Base-by-base conservation (phyloP, 2,329 filamentous ascomycete genomes). In the Emmonsiellopsis sp. region DNA sequence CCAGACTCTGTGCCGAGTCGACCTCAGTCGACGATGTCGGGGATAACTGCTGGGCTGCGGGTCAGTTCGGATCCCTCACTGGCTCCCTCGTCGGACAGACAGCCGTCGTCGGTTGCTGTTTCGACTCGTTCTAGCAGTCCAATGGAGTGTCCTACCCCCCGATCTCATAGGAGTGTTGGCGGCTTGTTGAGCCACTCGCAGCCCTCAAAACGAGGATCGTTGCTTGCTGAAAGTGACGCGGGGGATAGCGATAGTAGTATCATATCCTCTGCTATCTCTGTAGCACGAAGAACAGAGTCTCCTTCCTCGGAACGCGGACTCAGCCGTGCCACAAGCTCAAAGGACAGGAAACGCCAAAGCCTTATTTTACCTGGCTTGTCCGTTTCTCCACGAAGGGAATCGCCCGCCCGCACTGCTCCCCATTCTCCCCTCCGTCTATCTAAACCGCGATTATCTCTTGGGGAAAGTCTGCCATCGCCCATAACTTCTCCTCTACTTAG, bases 41-140 rank as follows among this genome's bases (percentile, higher is more conserved):
- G 50, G 50, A 26, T 43, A 40, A 11, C 47, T 34, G 10, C 47
- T 16, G 53, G 51, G 30, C 44, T 83, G 54, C 76, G 79, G 13
- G 79, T 78, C 54, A 71, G 74, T 10, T 77, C 79, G 2, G 79
- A 82, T 46, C 69, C 73, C 2, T 70, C 73, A 2, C 60, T 78
- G 20, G 66, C 72, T 30, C 15, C 44, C 7, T 67, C 70, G 45
- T 65, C 71, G 1, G 75, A 75, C 43, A 73, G 76, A 26, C 73
- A 77, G 55, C 70, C 75, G 16, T 84, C 85, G 51, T 83, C 86
- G 55, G 73, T 85, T 57, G 75, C 87, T 26, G 82, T 83, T 31
- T 95, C 90, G 1, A 92, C 88, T 1, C 80, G 88, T 58, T 95
- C 93, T 3, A 93, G 83, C 66, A 98, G 93, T 66, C 93, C 93